Evolutionary conservation across 371 early-diverging fungal species (phyloP).

Genomic region (Rhizopus sp.): DNA sequence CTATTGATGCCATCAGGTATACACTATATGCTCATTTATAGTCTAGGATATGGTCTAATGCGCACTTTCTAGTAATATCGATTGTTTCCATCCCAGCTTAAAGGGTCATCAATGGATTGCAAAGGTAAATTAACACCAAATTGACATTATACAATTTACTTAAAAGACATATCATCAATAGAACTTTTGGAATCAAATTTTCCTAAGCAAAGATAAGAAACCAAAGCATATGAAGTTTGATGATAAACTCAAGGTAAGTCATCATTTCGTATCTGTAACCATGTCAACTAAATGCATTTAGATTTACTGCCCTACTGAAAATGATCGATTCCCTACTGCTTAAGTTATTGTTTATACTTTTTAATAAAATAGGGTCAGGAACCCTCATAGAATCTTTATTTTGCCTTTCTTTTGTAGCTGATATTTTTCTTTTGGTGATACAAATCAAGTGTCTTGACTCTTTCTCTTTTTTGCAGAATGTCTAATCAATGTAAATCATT

Average conservation of each 20-base stretch:
- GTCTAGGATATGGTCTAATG: neutral
- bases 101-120: conserved; percentile 26
- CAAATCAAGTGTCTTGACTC: too few relatives aligned
- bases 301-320: conserved; percentile 3
- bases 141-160: neutral
- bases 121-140: conserved; percentile 4
- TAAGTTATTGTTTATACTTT: too few relatives aligned
- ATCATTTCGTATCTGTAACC: neutral
- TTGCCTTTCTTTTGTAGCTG: too few relatives aligned
- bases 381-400: too few relatives aligned
- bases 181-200: conserved; percentile 4
- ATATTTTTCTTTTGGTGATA: too few relatives aligned
- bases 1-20: conserved; percentile 25
- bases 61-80: conserved; percentile 15
- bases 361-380: neutral
- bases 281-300: neutral
- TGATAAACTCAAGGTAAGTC: neutral
- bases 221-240: conserved; percentile 1
- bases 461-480: too few relatives aligned
- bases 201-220: neutral
- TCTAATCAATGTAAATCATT: too few relatives aligned
- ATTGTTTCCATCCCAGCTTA: conserved; percentile 24
- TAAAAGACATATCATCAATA: neutral
- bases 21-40: neutral
- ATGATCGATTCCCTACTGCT: conserved; percentile 5